Base-by-base conservation (phyloP, 2,329 filamentous ascomycete species). In the Xylariaceae sp. region DNA sequence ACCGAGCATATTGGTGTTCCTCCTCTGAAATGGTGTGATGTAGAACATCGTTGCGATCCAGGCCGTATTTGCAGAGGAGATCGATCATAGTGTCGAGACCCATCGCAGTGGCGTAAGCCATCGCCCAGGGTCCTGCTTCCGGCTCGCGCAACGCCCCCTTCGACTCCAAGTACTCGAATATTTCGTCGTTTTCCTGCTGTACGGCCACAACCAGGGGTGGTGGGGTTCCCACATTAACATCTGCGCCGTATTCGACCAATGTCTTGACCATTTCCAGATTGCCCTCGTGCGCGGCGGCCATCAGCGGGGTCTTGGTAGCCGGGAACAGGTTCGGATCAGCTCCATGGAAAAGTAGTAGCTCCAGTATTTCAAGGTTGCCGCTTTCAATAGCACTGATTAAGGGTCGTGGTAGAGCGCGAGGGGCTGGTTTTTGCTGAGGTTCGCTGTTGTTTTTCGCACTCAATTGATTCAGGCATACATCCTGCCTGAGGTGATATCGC, bases 301-400 rank as follows among this genome's bases (percentile, higher is more conserved):
- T 54, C 1, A 54, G 39, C 16, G 51, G 45, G 25, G 49, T 54
- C 27, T 29, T 38, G 17, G 51, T 52, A 5, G 51, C 3, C 17
- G 51, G 51, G 42, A 47, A 54, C 49, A 49, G 49, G 32, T 54
- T 54, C 23, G 51, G 51, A 34, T 54, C 51, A 6, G 51, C 51
- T 11, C 51, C 51, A 22, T 54, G 51, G 46, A 43, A 49, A 6
- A 54, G 46, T 3, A 54, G 22, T 12, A 47, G 19, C 11, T 54
- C 49, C 5, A 54, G 46, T 7, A 47, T 49, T 25, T 54, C 51
- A 6, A 52, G 35, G 25, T 41, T 45, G 8, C 51, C 51, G 34
- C 51, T 49, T 33, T 54, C 51, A 12, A 54, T 44, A 2, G 51
- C 51, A 42, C 51, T 52, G 46, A 54, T 44, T 12, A 53, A 41